These are phyloP conservation scores for Hymenoscyphus fructigenus DNA, from an alignment of 2,329 filamentous ascomycete genomes.

Conservation along the genomic window DNA sequence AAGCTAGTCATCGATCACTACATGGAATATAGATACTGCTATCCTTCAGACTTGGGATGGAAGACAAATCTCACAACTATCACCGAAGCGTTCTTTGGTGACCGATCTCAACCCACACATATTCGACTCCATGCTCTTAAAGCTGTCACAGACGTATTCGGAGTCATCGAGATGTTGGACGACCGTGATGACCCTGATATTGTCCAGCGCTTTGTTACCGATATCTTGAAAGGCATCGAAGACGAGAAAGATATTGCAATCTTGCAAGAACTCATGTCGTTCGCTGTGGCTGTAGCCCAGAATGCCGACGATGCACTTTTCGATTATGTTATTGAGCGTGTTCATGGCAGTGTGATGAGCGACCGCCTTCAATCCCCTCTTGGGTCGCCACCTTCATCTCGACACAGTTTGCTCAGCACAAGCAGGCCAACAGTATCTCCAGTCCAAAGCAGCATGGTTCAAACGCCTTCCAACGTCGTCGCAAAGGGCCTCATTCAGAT, in stretches of 20 bases:
- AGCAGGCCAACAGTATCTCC: slow-evolving; percentile 21
- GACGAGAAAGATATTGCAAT: slow-evolving; percentile 64
- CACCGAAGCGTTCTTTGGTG: slow-evolving; percentile 62
- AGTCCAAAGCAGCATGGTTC: slow-evolving; percentile 19
- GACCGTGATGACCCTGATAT: slow-evolving; percentile 58
- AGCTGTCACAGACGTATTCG: slow-evolving; percentile 52
- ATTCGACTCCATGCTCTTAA: slow-evolving; percentile 63
- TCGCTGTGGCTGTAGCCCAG: slow-evolving; percentile 64
- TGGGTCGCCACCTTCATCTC: slow-evolving; percentile 32
- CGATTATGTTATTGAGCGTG: slow-evolving; percentile 53
- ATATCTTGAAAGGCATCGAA: slow-evolving; percentile 59
- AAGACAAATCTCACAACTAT: slow-evolving; percentile 61
- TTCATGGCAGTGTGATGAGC: slow-evolving; percentile 50
- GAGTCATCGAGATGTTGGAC: slow-evolving; percentile 49
- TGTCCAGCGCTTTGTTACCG: slow-evolving; percentile 58
- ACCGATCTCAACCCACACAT: slow-evolving; percentile 57
- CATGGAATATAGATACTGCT: slow-evolving; percentile 67
- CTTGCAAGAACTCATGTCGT: slow-evolving; percentile 62
- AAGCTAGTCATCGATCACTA: slow-evolving; percentile 66
- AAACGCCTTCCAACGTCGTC: slow-evolving; percentile 68
- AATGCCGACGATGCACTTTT: slow-evolving; percentile 60
- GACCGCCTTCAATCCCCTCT: slow-evolving; percentile 46
- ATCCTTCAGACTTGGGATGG: slow-evolving; percentile 70
- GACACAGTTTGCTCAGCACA: slow-evolving; percentile 26
- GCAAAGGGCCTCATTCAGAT: slow-evolving; percentile 70